Percentiles rank a stretch among this genome's conserved stretches.
Evolutionary conservation across 176 grass and related monocot genomes (phyloP).

Genomic region (Saccharum spontaneum): DNA sequence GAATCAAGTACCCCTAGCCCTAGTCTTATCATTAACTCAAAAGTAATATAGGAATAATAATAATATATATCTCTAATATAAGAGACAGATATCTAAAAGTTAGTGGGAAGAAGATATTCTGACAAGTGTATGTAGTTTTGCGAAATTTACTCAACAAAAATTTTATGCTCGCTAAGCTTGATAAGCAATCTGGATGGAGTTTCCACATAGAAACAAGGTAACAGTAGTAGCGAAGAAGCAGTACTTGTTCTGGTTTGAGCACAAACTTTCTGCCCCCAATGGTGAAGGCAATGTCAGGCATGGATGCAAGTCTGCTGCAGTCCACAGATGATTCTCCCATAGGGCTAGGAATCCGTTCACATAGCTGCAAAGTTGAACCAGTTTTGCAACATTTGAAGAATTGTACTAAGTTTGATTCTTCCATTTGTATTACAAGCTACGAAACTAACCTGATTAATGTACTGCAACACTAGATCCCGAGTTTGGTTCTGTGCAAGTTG

Average conservation of each 20-base stretch:
- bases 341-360: conserved; percentile 69
- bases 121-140: neutral
- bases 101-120: conserved; percentile 14
- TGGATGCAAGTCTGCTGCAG: conserved; percentile 53
- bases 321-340: conserved; percentile 86
- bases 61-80: neutral
- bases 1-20: neutral
- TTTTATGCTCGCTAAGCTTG: neutral
- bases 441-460: conserved; percentile 61
- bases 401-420: neutral
- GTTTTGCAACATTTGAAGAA: conserved; percentile 11
- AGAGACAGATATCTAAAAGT: neutral
- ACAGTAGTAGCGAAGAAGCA: neutral
- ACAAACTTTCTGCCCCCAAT: conserved; percentile 76
- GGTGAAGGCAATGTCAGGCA: conserved; percentile 74
- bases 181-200: neutral
- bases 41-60: neutral
- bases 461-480: conserved; percentile 49
- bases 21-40: neutral
- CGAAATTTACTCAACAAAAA: neutral
- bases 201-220: neutral
- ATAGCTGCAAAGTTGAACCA: conserved; percentile 58
- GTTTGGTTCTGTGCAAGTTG: conserved; percentile 70
- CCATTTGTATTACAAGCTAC: neutral
- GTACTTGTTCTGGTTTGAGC: conserved; percentile 80